Evolutionary conservation across 495 filamentous ascomycete genomes (phyloP), one percentile per base, ranked within the genome.

Genomic region (Neurospora sp.): DNA sequence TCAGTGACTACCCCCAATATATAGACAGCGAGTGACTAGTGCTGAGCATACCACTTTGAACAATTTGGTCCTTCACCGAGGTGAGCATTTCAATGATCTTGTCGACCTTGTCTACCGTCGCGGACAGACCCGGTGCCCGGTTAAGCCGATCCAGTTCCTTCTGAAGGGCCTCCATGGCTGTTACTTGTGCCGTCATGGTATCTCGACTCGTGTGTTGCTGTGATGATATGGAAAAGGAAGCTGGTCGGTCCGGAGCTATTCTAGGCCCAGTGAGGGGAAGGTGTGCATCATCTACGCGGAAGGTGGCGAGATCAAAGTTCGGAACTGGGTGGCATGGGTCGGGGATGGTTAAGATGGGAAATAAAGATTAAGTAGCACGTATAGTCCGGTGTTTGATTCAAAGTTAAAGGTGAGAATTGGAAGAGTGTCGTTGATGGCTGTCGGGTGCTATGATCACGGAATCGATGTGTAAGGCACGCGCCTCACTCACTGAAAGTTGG

Each of bases 51-150:
- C 73, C 80, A 95, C 93, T 88, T 79, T 83, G 81, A 73, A 88
- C 89, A 74, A 94, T 91, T 59, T 86, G 79, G 66, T 94, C 88
- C 62, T 93, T 87, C 20, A 94, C 92, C 14, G 84, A 85, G 76
- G 89, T 87, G 37, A 99, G 87, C 69, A 91, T 83, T 72, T 93
- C 89, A 70, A 99, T 92, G 71, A 92, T 91, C 41, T 86, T 86
- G 79, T 97, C 93, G 4, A 97, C 90, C 87, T 94, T 90, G 39
- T 89, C 83, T 23, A 94, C 87, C 27, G 89, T 91, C 74, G 92
- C 87, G 2, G 87, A 87, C 18, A 94, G 88, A 77, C 92, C 93
- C n/a, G 88, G 84, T 76, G 86, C 88, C 79, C 87, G 90, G 73
- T 83, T 85, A n/a, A 96, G 86, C 77, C 89, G 86, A 66, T 90